Evolutionary conservation across 2,329 filamentous ascomycete species (phyloP), one percentile per base, ranked within the genome.

Genomic region (Colletotrichum scovillei): DNA sequence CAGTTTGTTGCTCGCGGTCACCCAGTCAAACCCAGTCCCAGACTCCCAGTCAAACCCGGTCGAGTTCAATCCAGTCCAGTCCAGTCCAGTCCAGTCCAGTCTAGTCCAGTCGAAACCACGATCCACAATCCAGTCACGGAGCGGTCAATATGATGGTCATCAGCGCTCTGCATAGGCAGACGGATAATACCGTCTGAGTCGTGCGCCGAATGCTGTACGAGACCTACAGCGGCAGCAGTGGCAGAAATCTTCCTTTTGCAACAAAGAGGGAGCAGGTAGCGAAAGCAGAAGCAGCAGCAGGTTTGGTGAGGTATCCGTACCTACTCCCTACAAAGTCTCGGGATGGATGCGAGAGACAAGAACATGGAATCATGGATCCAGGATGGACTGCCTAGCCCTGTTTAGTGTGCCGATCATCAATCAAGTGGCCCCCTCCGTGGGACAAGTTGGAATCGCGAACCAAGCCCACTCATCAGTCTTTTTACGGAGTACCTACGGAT

Each of bases 371-470:
- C 65, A 63, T 53, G 65, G 69, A 63, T 72, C 65, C 58, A 42
- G 65, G 69, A 63, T 52, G 14, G 24, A 52, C 38, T 38, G 65
- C 53, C 69, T 69, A 69, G 69, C 58, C 58, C 53, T 42, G 42
- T 30, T 69, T 64, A 72, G 69, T 55, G 58, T 35, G 69, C 63
- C 70, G 66, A 72, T 72, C 70, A 55, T 53, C 46, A 42, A 53
- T 60, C 59, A 49, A 72, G 53, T 69, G 70, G 59, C 38, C 35
- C 30, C 14, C 24, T 32, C 30, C n/a, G 26, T 26, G 53, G 53
- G 46, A 59, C 66, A 59, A 9, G 42, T 49, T 22, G 19, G 42
- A 49, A 49, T 69, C 70, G 62, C 42, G 16, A 59, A 64, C 49
- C 49, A 59, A 55, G 55, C 59, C 66, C 16, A 32, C 12, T 16